Base-by-base conservation (phyloP, 305 asterid genomes). In the Stenogyne calaminthoides region DNA sequence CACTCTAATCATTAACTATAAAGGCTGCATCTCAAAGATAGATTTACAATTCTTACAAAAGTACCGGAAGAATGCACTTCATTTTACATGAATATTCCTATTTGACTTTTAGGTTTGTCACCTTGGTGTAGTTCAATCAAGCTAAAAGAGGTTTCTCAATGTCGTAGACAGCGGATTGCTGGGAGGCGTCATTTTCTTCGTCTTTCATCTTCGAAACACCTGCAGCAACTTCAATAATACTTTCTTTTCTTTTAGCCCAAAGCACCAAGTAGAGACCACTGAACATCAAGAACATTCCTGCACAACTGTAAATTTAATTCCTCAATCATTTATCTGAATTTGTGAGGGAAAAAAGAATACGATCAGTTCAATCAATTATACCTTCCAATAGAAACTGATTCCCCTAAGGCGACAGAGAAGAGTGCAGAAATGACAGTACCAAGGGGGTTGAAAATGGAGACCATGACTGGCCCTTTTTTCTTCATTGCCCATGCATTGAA, bases 401-500 rank as follows among this genome's bases (percentile, higher is more conserved):
- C 84, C 5, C 85, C 91, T 22, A 90, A 78, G 46, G 86, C 80
- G 55, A 85, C 47, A 15, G 98, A 92, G 75, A 87, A 88, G n/a
- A 86, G 36, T 8, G 89, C 80, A 1, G 97, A 82, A 67, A 92
- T 80, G 47, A 92, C 89, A 14, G 98, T 87, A 34, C 87, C 96
- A 52, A 90, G 88, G 22, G 97, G 98, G 39, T 86, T 91, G 74
- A 92, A 92, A 49, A 92, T 87, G 81, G 98, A 84, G 10, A 88
- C 98, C 77, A 92, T 63, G 5, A 92, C 93, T 29, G 98, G 98
- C 16, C 98, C 98, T 78, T 88, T 85, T 89, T 83, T 92, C 92
- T 88, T 88, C 95, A 92, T 86, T 49, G 97, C 97, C 98, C 98
- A 92, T 40, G 84, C 85, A 54, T 88, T 90, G 86, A 92, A 85